Conservation (phyloP, 306 rosid genomes). For the Glycyrrhiza uralensis region DNA sequence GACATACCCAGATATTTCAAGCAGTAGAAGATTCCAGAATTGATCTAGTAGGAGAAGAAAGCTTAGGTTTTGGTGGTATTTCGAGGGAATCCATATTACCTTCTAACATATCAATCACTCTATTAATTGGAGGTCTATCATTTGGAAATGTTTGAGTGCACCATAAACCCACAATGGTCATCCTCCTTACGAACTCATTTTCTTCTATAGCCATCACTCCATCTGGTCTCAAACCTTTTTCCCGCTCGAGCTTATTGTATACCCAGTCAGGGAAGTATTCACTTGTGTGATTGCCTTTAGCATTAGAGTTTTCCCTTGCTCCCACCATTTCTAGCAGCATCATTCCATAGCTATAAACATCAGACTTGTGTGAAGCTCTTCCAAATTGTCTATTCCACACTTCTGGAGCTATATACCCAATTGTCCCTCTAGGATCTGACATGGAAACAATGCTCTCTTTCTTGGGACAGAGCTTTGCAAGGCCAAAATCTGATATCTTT, state of each 20-base stretch:
- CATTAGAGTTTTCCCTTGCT: slow-evolving; percentile 22
- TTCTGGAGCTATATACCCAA: slow-evolving; percentile 38
- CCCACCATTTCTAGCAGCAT: slow-evolving; percentile 46
- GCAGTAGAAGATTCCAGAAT: background rate
- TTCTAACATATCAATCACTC: slow-evolving; percentile 52
- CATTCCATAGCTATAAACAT: slow-evolving; percentile 52
- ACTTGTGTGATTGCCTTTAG: background rate
- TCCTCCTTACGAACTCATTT: slow-evolving; percentile 29
- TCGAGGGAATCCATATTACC: slow-evolving; percentile 24
- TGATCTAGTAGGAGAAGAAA: slow-evolving; percentile 23
- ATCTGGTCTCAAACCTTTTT: background rate
- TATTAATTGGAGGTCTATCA: slow-evolving; percentile 47
- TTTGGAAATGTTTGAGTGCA: slow-evolving; percentile 24
- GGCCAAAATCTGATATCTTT: slow-evolving; percentile 47
- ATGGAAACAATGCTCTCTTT: slow-evolving; percentile 34
- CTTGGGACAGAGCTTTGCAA: slow-evolving; percentile 28
- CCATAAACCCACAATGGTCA: slow-evolving; percentile 14
- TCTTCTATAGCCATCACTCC: background rate
- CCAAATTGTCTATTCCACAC: slow-evolving; percentile 37
- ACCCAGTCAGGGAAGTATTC: slow-evolving; percentile 19
- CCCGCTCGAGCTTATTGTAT: slow-evolving; percentile 4
- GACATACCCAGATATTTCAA: background rate
- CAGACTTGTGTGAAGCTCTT: slow-evolving; percentile 39
- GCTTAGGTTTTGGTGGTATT: slow-evolving; percentile 42
- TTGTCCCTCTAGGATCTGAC: slow-evolving; percentile 38